Conservation (phyloP, 306 rosid species). For the Quillaja saponaria region DNA sequence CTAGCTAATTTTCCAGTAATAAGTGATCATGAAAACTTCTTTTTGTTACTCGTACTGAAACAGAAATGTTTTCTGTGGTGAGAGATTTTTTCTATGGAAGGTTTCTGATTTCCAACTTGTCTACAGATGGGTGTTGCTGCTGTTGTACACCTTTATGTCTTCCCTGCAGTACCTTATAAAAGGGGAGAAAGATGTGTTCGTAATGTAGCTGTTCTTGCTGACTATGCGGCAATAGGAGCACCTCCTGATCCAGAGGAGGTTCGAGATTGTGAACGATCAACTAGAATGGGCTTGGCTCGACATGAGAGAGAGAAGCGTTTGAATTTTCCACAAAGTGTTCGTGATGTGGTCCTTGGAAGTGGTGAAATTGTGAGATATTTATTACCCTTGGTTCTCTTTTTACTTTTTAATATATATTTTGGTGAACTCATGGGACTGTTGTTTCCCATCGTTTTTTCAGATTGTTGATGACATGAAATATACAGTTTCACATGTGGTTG, state of each 20-base stretch:
- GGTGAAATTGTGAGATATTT: constrained; percentile 82
- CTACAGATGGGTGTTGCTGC: constrained; percentile 98
- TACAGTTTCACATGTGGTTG: constrained; percentile 90
- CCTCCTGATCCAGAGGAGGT: constrained; percentile 97
- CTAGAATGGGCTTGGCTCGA: constrained; percentile 56
- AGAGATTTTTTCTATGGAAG: constrained; percentile 12
- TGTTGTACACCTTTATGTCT: constrained; percentile 87
- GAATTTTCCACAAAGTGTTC: constrained; percentile 84
- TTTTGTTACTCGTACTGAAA: constrained; percentile 16
- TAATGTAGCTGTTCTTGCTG: constrained; percentile 84
- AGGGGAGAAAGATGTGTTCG: constrained; percentile 98
- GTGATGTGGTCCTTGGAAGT: constrained; percentile 92
- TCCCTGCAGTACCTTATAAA: constrained; percentile 93
- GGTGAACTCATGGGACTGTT: constrained; percentile 24
- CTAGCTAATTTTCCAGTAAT: background rate
- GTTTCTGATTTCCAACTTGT: constrained; percentile 34
- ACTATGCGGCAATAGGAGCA: constrained; percentile 83
- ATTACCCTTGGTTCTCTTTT: constrained; percentile 16
- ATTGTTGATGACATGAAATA: constrained; percentile 98
- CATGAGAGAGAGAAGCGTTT: constrained; percentile 64
- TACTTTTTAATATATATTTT: background rate
- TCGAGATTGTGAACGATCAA: constrained; percentile 73
- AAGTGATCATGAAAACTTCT: no score
- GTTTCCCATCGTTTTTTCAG: constrained; percentile 36
- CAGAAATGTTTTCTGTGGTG: constrained; percentile 7